Evolutionary conservation across 805 yeast genomes (phyloP), one percentile per base, ranked within the genome.

Genomic region (Brettanomyces bruxellensis): DNA sequence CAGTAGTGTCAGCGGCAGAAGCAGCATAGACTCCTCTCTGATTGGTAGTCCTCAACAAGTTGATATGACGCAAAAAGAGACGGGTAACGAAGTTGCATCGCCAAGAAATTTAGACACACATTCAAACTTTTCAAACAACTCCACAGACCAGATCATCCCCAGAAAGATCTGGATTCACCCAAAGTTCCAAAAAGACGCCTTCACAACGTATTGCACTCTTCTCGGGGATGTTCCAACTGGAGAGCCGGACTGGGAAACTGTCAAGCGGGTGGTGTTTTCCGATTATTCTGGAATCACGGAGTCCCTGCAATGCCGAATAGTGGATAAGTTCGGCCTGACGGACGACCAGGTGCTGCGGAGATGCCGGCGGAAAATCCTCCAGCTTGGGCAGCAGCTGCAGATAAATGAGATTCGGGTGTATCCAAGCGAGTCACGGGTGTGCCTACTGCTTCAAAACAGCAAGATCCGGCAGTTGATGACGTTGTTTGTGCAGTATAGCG

Each of bases 91-190:
- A 7, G 8, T 35, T 35, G 13, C 23, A 7, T 6, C 13, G 38
- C 23, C 13, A 12, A 13, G 12, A 14, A 14, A 22, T 18, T 5
- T 25, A 23, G 18, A 38, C 41, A 18, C 12, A 13, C 25, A 12
- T 23, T 12, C 12, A 18, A 25, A 13, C n/a, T 12, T 11, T 18
- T 12, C 25, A 18, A 25, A 34, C 8, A 3, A 30, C 18, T 25
- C 38, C 13, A 14, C 47, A 8, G 55, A 55, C 44, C 47, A 47
- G 23, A 43, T 56, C 34, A 30, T 55, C n/a, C 58, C 64, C 3
- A 52, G 58, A 40, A 48, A 57, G 36, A 49, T 65, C 12, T 66
- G 69, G 70, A 59, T 66, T 25, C 67, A 64, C 47, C 62, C 65
- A 18, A 51, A 62, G 24, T 47, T 66, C 44, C 54, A 54, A 32